phyloP scores from a whole-genome alignment of 768 basidiomycete genomes.

The Lactarius trivialis region DNA sequence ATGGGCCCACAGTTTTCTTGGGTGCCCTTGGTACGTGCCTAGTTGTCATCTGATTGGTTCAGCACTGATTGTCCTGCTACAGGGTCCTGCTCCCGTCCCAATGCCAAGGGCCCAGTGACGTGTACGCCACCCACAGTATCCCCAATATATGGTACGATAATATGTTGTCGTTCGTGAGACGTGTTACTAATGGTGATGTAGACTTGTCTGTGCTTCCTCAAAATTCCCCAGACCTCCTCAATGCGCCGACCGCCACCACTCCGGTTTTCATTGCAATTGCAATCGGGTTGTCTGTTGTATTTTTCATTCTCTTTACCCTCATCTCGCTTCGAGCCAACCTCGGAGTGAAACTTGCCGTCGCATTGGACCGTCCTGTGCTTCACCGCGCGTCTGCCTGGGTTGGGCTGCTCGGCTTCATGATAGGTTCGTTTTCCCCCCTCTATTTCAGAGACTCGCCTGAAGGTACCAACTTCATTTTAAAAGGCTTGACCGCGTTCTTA shows the following conservation, averaged over 20 bases:
- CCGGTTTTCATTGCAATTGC: constrained; percentile 60
- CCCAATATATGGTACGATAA: constrained; percentile 53
- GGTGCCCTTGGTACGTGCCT: constrained; percentile 50
- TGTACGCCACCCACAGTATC: constrained; percentile 52
- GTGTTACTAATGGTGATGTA: constrained; percentile 27
- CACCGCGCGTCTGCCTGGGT: constrained; percentile 65
- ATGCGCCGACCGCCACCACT: constrained; percentile 54
- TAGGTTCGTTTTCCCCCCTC: constrained; percentile 40
- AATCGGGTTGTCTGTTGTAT: constrained; percentile 48
- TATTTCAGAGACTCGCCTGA: neutral
- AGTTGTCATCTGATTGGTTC: neutral
- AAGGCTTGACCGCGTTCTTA: constrained; percentile 64
- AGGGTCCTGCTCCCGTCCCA: constrained; percentile 64
- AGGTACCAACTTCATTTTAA: neutral
- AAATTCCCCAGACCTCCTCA: constrained; percentile 49
- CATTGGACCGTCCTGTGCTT: constrained; percentile 50
- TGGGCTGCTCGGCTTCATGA: constrained; percentile 68
- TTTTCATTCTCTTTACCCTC: constrained; percentile 59
- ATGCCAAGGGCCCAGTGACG: constrained; percentile 42
- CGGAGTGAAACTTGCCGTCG: constrained; percentile 42
- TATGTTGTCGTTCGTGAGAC: neutral
- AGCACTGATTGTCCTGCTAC: constrained; percentile 5
- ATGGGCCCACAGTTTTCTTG: constrained; percentile 64
- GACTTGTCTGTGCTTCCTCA: constrained; percentile 59
- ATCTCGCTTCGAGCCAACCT: constrained; percentile 63